A percentile compares a stretch with the other conserved stretches of the same genome.
phyloP scores from a whole-genome alignment of 371 early-diverging fungal species.

The Rhizomucor miehei region DNA sequence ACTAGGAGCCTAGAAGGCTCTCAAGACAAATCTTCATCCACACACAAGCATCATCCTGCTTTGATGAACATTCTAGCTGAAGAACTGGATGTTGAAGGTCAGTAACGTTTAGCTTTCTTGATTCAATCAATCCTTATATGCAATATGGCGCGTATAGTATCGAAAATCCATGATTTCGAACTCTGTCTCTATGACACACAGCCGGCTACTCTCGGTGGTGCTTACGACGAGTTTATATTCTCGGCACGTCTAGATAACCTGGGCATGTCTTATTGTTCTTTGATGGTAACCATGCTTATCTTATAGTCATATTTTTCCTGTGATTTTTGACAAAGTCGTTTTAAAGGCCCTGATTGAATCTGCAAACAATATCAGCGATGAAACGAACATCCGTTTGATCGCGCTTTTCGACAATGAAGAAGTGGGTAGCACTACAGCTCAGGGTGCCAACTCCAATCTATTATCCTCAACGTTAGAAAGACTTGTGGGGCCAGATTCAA shows the following conservation, averaged over 20 bases:
- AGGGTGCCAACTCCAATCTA: conserved; percentile 93
- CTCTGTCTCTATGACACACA: conserved; percentile 85
- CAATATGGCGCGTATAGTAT: conserved; percentile 48
- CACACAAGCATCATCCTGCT: no score
- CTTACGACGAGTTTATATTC: conserved; percentile 89
- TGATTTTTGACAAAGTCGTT: no score
- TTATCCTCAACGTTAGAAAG: conserved; percentile 74
- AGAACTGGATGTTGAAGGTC: conserved; percentile 70
- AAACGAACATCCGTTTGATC: conserved; percentile 81
- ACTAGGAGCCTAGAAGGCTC: no score
- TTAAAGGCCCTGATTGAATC: conserved; percentile 58
- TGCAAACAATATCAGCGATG: conserved; percentile 59
- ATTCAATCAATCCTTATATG: no score
- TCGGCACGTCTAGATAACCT: conserved; percentile 95
- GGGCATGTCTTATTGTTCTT: conserved; percentile 86
- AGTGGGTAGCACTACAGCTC: conserved; percentile 92
- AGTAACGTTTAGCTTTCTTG: conserved; percentile 3
- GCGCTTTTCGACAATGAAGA: conserved; percentile 98
- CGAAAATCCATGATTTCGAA: conserved; percentile 90
- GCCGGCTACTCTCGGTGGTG: conserved; percentile 83
- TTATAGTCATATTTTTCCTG: no score
- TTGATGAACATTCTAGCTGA: conserved; percentile 74
- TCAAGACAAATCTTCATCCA: no score
- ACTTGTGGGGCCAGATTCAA: conserved; percentile 41
- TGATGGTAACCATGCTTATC: no score